Base-by-base conservation (phyloP, 2,329 filamentous ascomycete species). In the Aspergillus sojae region DNA sequence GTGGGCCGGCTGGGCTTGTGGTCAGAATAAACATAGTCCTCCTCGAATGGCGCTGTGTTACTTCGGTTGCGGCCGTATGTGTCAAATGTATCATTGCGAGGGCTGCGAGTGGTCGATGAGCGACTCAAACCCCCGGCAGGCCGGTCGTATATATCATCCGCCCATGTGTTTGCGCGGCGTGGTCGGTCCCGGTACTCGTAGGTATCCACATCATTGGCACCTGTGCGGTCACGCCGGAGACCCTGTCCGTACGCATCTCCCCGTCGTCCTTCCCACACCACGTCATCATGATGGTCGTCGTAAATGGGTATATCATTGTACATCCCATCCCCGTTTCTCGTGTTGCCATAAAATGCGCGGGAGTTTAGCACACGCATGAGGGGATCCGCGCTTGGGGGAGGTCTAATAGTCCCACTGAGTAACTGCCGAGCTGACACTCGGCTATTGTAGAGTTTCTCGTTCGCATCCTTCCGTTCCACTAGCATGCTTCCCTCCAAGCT, bases 241-340 rank as follows among this genome's bases (percentile, higher is more conserved):
- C 89, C 89, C 75, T 93, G 90, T 43, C 91, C 90, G 72, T 87
- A 89, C 5, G 89, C 91, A 28, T 84, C 86, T 48, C 92, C 92
- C 57, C 85, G 86, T 64, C 88, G 85, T 48, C 91, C 91, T 74
- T 94, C 90, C 92, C 93, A 96, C 7, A 93, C 89, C 10, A 92
- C 88, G 70, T 94, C 89, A 70, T 97, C 93, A 73, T 92, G 91
- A 45, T 84, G 81, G 65, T 94, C 89, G 71, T 94, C 93, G 78
- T 97, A 98, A 28, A 96, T 87, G 14, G 95, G 94, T 23, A 91
- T 87, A 73, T 98, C 94, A 79, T 98, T 98, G 84, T 98, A 98
- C 88, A 95, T 94, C 54, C 81, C 74, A 70, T 92, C 89, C 63
- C 86, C 84, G 6, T 74, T 78, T 32, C 72, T 74, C 64, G 84